phyloP scores from a whole-genome alignment of 208 protist genomes.

The Trypanosoma scelopori region DNA sequence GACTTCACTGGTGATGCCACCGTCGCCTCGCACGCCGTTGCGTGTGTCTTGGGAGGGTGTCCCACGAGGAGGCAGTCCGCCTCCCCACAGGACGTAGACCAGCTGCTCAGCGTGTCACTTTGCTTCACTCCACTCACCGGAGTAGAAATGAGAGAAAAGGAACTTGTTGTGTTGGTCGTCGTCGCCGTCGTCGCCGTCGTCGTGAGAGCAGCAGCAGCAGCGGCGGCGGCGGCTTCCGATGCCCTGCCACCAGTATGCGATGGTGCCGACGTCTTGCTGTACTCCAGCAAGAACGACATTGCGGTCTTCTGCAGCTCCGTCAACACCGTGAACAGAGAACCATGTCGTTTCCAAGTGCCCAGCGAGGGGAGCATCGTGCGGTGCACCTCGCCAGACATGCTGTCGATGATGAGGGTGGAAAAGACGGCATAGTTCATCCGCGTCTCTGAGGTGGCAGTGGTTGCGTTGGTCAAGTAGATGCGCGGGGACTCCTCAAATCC shows the following conservation, averaged over 20 bases:
- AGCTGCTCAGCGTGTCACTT: no score
- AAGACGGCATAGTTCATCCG: conserved; percentile 18
- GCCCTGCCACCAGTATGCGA: no score
- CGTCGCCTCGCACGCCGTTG: background rate
- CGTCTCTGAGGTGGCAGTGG: background rate
- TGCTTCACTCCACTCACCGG: no score
- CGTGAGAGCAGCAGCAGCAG: no score
- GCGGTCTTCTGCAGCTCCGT: conserved; percentile 24
- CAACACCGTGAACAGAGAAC: conserved; percentile 19
- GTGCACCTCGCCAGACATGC: conserved; percentile 15
- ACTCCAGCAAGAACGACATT: conserved; percentile 10
- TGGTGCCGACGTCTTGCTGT: background rate
- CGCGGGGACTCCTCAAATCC: conserved; percentile 20
- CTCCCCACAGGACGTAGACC: background rate
- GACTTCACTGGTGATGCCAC: background rate
- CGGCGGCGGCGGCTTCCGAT: no score
- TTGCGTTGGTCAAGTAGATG: conserved; percentile 21
- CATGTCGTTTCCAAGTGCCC: conserved; percentile 11
- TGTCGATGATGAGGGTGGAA: conserved; percentile 18
- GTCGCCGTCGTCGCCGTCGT: no score
- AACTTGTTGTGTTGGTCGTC: no score
- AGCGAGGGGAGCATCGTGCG: conserved; percentile 9
- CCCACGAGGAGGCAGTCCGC: background rate
- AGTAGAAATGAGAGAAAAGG: no score
- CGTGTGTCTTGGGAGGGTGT: background rate